These are phyloP conservation scores for Candida namnaoensis DNA, from an alignment of 805 yeast genomes.

Conservation along the genomic window DNA sequence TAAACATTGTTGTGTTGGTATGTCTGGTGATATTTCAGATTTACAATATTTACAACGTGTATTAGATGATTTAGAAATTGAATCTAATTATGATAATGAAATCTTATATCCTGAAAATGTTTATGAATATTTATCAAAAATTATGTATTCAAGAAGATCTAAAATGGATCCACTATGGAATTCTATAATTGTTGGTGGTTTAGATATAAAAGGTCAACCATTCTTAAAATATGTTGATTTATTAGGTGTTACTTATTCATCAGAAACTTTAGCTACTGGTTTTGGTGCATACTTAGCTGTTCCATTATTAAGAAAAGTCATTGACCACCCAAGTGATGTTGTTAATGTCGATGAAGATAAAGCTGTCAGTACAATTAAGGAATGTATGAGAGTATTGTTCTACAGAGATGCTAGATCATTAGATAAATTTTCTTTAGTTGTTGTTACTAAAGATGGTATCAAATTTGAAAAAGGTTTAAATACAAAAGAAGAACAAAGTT, in stretches of 20 bases:
- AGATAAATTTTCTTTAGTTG: slow-evolving; percentile 76
- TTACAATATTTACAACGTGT: slow-evolving; percentile 73
- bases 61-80: slow-evolving; percentile 71
- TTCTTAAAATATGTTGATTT: slow-evolving; percentile 83
- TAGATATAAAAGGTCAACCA: slow-evolving; percentile 60
- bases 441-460: slow-evolving; percentile 59
- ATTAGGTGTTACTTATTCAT: slow-evolving; percentile 81
- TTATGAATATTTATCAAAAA: slow-evolving; percentile 77
- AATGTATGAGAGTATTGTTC: slow-evolving; percentile 88
- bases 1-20: slow-evolving; percentile 78
- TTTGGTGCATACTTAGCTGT: slow-evolving; percentile 93
- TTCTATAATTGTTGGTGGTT: slow-evolving; percentile 85
- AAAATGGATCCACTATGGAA: slow-evolving; percentile 98
- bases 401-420: slow-evolving; percentile 95
- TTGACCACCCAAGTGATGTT: slow-evolving; percentile 72
- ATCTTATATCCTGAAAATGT: slow-evolving; percentile 76
- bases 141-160: slow-evolving; percentile 79
- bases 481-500: slow-evolving; percentile 62
- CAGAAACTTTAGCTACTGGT: slow-evolving; percentile 92
- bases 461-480: slow-evolving; percentile 56
- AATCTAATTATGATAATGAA: slow-evolving; percentile 69
- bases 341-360: slow-evolving; percentile 59
- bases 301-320: slow-evolving; percentile 81
- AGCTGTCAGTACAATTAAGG: slow-evolving; percentile 69
- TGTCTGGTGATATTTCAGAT: slow-evolving; percentile 92